A percentile compares a stretch with the other conserved stretches of the same genome.
Evolutionary conservation across 2,329 filamentous ascomycete species (phyloP).

Genomic region (Phoma herbarum): DNA sequence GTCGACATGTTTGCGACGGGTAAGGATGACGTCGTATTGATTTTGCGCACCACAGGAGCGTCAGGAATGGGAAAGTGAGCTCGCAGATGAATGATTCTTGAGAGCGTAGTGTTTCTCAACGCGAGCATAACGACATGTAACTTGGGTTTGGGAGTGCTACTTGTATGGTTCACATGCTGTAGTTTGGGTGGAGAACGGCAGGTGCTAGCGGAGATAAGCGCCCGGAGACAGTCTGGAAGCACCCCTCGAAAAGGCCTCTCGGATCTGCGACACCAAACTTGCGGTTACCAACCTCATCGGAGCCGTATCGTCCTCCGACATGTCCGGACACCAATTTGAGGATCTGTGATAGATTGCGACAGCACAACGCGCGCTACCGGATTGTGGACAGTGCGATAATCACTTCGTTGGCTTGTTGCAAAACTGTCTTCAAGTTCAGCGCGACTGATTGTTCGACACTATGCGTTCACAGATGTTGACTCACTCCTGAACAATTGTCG

Average conservation of each 20-base stretch:
- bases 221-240: slow-evolving; percentile 13
- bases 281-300: neutral
- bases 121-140: slow-evolving; percentile 8
- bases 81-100: slow-evolving; percentile 25
- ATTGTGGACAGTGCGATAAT: neutral
- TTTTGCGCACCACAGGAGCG: slow-evolving; percentile 10
- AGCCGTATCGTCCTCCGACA: neutral
- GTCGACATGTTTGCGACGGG: slow-evolving; percentile 50
- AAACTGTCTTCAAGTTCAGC: neutral
- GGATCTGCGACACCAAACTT: neutral
- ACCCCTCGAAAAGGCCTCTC: neutral
- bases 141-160: neutral
- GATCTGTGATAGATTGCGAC: neutral
- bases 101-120: slow-evolving; percentile 12
- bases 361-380: no score
- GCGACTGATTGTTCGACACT: neutral
- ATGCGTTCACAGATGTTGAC: neutral
- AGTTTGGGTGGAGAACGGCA: neutral
- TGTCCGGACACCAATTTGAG: neutral
- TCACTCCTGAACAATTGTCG: neutral
- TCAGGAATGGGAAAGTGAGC: slow-evolving; percentile 22
- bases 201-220: slow-evolving; percentile 8
- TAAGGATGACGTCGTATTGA: slow-evolving; percentile 39
- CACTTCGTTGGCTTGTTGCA: neutral
- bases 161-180: slow-evolving; percentile 1